A percentile compares a stretch with the other conserved stretches of the same genome.
phyloP scores from a whole-genome alignment of 2,329 filamentous ascomycete species.

The Cordyceps fumosorosea region DNA sequence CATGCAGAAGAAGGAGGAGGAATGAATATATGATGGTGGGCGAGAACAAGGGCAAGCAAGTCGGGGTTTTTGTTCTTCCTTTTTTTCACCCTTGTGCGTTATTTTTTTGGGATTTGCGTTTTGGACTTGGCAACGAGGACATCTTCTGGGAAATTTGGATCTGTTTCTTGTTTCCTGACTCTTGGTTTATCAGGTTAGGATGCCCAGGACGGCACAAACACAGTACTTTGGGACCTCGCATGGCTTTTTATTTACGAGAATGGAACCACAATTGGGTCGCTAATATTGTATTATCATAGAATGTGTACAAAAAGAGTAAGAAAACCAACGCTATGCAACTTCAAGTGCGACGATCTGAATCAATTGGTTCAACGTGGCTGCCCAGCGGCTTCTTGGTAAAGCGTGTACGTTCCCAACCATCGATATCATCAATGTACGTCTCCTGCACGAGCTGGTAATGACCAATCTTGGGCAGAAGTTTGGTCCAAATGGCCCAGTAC shows the following conservation, averaged over 20 bases:
- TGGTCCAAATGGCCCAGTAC: constrained; percentile 52
- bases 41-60: neutral
- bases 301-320: neutral
- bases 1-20: neutral
- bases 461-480: constrained; percentile 44
- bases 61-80: neutral
- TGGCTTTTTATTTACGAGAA: no score
- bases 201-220: neutral
- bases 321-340: constrained; percentile 3
- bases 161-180: neutral
- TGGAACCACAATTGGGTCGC: neutral
- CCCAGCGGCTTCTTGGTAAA: constrained; percentile 39
- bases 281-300: neutral
- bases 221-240: neutral
- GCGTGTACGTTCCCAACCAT: constrained; percentile 56
- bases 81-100: neutral
- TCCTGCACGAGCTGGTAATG: constrained; percentile 51
- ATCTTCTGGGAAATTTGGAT: neutral
- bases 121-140: neutral
- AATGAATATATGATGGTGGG: neutral
- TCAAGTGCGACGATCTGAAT: neutral
- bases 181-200: neutral
- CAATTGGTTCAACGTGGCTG: neutral
- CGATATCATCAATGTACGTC: constrained; percentile 45
- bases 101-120: neutral